phyloP scores from a whole-genome alignment of 2,329 filamentous ascomycete genomes.

The Mycocentrospora acerina region DNA sequence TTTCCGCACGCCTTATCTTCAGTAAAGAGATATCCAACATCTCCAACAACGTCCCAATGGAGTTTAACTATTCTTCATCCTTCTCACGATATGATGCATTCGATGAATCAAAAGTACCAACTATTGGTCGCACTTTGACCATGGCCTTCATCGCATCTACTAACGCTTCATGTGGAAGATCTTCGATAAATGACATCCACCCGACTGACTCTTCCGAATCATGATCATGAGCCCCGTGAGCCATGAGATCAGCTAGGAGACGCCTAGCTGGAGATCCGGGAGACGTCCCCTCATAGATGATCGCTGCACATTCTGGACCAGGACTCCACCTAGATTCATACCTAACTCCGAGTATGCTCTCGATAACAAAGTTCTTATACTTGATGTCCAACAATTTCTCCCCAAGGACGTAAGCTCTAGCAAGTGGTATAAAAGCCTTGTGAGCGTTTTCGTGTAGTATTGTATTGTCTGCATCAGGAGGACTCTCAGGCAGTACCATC shows the following conservation, averaged over 20 bases:
- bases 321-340: neutral
- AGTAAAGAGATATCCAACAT: too few relatives aligned
- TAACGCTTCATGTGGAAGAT: neutral
- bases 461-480: too few relatives aligned
- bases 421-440: neutral
- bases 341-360: neutral
- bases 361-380: slow-evolving; percentile 4
- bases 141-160: slow-evolving; percentile 1
- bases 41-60: too few relatives aligned
- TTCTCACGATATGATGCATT: neutral
- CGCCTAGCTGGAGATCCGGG: neutral
- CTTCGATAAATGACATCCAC: neutral
- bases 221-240: neutral
- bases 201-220: neutral
- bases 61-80: too few relatives aligned
- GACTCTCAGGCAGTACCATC: too few relatives aligned
- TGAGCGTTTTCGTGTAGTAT: neutral
- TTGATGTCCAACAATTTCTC: slow-evolving; percentile 6
- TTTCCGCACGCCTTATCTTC: too few relatives aligned
- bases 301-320: neutral
- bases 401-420: slow-evolving; percentile 6
- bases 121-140: neutral
- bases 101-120: neutral
- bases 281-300: neutral
- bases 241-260: neutral